Base-by-base conservation (phyloP, 345 rosid genomes). In the Salix purpurea region DNA sequence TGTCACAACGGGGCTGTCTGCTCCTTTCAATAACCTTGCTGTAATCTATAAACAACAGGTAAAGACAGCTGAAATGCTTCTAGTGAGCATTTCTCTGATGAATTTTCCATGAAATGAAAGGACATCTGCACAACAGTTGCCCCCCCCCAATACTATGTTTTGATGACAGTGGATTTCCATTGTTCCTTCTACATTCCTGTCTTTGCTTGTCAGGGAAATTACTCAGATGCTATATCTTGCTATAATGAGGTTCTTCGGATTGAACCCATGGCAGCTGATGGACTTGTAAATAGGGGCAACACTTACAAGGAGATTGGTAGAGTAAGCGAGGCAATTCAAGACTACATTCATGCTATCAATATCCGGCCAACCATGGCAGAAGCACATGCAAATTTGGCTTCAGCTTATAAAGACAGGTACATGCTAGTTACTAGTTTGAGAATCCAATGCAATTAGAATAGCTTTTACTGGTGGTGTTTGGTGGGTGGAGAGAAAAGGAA, bases 371-470 rank as follows among this genome's bases (percentile, higher is more conserved):
- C 89, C 54, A 96, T 96, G 99, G 95, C 98, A 72, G 99, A 96
- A 85, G 99, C 99, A 56, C 99, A 96, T 88, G 98, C 99, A 78
- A 96, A 96, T 84, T 83, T 96, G 80, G 99, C 99, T 77, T 96
- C 99, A n/a, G 98, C 99, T 75, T 94, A 96, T 77, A 96, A 96
- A 82, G 99, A 96, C 83, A 96, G 99, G 99, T 94, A 86, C 69
- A n/a, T 34, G 16, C 26, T 65, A 30, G 19, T 28, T 30, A 14
- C 68, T 65, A 65, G 37, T 65, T 10, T 58, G 15, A 58, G 64
- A 58, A 58, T 46, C 15, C 64, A 58, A 23, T 6, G 23, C 12
- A 58, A 58, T 58, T 52, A 23, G 28, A n/a, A 58, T 58, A 58
- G 28, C 28, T 58, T 2, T 54, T 2, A n/a, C 23, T 9, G 24